Conservation (phyloP, 2,329 filamentous ascomycete species). For the Colletotrichum noveboracense region DNA sequence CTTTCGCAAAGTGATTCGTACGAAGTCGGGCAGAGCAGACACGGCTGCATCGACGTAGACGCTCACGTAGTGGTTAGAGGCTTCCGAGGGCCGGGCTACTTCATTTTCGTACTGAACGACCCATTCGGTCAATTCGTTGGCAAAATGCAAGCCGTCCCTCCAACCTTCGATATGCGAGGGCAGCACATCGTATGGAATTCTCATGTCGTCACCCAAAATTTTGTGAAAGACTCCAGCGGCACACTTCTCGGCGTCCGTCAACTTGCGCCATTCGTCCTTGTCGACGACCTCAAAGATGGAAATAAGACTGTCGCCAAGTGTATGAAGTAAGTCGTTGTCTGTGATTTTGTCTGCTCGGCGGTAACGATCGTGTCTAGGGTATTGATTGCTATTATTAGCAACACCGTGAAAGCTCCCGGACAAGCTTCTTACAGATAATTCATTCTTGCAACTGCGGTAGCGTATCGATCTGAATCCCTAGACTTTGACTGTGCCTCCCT, state of each 20-base stretch:
- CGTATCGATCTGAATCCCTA: slow-evolving; percentile 46
- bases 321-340: slow-evolving; percentile 70
- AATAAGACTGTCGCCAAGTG: slow-evolving; percentile 61
- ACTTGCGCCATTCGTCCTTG: slow-evolving; percentile 60
- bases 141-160: slow-evolving; percentile 56
- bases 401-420: background rate
- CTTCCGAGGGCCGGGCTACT: slow-evolving; percentile 30
- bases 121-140: slow-evolving; percentile 56
- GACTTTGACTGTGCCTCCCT: slow-evolving; percentile 50
- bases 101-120: slow-evolving; percentile 53
- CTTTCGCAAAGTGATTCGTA: slow-evolving; percentile 11
- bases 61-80: slow-evolving; percentile 36
- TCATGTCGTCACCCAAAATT: slow-evolving; percentile 59
- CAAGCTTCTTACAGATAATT: slow-evolving; percentile 54
- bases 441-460: slow-evolving; percentile 63
- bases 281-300: slow-evolving; percentile 60
- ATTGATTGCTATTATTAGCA: background rate
- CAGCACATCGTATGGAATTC: slow-evolving; percentile 51
- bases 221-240: slow-evolving; percentile 64
- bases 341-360: slow-evolving; percentile 62
- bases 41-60: slow-evolving; percentile 36
- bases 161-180: slow-evolving; percentile 45
- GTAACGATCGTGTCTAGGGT: slow-evolving; percentile 54
- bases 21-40: slow-evolving; percentile 25
- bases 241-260: slow-evolving; percentile 60